Evolutionary conservation across 495 filamentous ascomycete genomes (phyloP), one percentile per base, ranked within the genome.

Genomic region (Annulohypoxylon bovei): DNA sequence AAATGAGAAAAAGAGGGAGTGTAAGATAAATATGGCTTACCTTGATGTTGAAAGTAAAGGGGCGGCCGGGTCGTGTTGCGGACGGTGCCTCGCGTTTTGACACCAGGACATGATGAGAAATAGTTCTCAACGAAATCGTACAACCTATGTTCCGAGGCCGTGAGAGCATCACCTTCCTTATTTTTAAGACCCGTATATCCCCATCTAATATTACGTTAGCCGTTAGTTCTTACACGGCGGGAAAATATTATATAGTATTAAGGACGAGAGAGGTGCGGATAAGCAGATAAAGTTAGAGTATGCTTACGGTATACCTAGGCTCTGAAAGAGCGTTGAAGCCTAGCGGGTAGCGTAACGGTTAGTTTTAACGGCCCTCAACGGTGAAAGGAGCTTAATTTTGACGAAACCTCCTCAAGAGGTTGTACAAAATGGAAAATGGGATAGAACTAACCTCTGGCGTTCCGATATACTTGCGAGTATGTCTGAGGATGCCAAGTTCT

Each of bases 401-500:
- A 35, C 6, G 20, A 0, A 46, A 27, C 32, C 9, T 16, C 8
- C 20, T n/a, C 11, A 28, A 37, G 39, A n/a, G 16, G 23, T 42
- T 12, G 25, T 11, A 27, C 23, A 33, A 40, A 44, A 9, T 25
- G 12, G 37, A 20, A n/a, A 22, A 32, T 35, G 56, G 7, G 3
- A 49, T 23, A n/a, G 4, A 37, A 73, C 79, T 70, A 75, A 94
- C 93, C 84, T 99, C 95, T 20, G 93, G 89, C 4, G 95, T 98
- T 54, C 95, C 95, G 77, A 99, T 98, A 71, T 94, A 99, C 74
- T 98, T 98, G 30, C 95, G 87, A 0, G 95, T 98, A 2, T 92
- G 92, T 55, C 81, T 86, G 68, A 99, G 91, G 2, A 93, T 93
- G 12, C 95, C 95, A 2, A 95, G 98, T 78, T 98, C 93, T 3